Evolutionary conservation across 1,139 yeast species (phyloP).

Genomic region (Geotrichum carabidarum): DNA sequence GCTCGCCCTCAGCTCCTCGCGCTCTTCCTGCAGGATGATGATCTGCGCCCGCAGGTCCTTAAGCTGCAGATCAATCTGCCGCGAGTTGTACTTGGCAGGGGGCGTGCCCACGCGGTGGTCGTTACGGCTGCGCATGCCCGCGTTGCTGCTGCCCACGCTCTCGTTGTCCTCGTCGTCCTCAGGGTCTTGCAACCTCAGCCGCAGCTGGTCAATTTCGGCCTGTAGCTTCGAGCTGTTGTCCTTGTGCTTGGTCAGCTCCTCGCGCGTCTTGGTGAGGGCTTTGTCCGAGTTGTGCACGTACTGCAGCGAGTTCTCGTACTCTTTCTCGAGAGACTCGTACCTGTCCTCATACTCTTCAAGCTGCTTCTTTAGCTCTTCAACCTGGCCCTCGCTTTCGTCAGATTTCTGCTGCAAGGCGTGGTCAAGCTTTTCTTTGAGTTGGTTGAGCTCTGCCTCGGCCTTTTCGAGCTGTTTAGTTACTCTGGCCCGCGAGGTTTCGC

Average conservation of each 20-base stretch:
- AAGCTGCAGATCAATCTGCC: constrained; percentile 70
- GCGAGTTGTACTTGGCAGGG: constrained; percentile 51
- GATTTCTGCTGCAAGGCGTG: constrained; percentile 17
- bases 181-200: constrained; percentile 17
- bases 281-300: constrained; percentile 70
- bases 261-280: constrained; percentile 69
- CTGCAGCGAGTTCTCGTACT: constrained; percentile 65
- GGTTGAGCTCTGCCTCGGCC: neutral
- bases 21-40: constrained; percentile 73
- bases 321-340: constrained; percentile 41
- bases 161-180: constrained; percentile 13
- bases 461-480: neutral
- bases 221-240: constrained; percentile 52
- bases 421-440: constrained; percentile 2
- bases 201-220: constrained; percentile 55
- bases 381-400: constrained; percentile 5
- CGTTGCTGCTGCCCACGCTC: constrained; percentile 12
- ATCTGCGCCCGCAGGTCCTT: constrained; percentile 82
- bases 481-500: constrained; percentile 19
- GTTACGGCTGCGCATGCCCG: constrained; percentile 14
- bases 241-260: constrained; percentile 60
- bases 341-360: constrained; percentile 13
- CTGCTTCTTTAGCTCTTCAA: constrained; percentile 16
- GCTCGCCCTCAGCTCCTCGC: constrained; percentile 65
- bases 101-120: constrained; percentile 22